Conservation (phyloP, 1,284 basidiomycete species). For the Trametes sp. region DNA sequence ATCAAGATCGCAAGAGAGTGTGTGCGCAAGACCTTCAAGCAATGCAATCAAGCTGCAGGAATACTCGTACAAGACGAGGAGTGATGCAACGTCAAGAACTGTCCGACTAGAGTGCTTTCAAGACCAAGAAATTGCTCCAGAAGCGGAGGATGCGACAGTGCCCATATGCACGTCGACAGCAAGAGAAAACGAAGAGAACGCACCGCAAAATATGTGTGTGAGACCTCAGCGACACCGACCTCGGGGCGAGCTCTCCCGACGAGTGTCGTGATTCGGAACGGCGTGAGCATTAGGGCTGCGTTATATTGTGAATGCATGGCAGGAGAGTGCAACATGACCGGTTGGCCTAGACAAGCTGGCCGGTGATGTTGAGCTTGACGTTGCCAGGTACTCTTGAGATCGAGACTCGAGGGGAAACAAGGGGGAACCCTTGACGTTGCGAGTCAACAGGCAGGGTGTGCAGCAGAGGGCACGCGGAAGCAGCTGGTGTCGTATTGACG, state of each 20-base stretch:
- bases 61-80: neutral
- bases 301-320: neutral
- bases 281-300: slow-evolving; percentile 7
- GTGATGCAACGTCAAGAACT: neutral
- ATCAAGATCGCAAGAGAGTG: slow-evolving; percentile 20
- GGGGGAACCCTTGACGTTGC: neutral
- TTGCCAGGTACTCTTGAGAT: neutral
- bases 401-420: neutral
- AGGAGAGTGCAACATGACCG: slow-evolving; percentile 20
- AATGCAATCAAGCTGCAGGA: neutral
- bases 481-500: too few relatives aligned
- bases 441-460: neutral
- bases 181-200: neutral
- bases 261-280: slow-evolving; percentile 7
- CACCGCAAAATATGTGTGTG: slow-evolving; percentile 7
- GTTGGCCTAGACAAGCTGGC: slow-evolving; percentile 17
- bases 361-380: slow-evolving; percentile 25
- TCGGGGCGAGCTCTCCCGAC: neutral
- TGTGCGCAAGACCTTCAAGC: slow-evolving; percentile 2
- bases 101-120: slow-evolving; percentile 1
- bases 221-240: neutral
- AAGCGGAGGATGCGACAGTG: neutral
- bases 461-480: too few relatives aligned
- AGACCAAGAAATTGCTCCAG: neutral
- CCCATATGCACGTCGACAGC: neutral